phyloP scores from a whole-genome alignment of 495 filamentous ascomycete genomes.

The Penicillium coffeae region DNA sequence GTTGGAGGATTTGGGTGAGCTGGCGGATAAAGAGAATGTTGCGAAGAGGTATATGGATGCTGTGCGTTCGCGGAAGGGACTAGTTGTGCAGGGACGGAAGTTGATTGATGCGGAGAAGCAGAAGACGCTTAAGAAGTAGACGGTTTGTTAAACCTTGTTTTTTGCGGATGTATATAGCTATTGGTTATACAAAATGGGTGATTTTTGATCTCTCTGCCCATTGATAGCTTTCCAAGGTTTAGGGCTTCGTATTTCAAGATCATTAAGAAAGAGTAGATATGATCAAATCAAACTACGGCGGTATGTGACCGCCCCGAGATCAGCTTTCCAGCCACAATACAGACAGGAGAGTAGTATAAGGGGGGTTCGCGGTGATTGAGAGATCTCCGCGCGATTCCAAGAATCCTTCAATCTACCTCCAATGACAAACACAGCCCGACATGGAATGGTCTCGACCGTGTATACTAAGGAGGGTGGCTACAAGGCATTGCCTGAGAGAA shows the following conservation, averaged over 20 bases:
- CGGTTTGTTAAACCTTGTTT: neutral
- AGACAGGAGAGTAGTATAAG: conserved; percentile 21
- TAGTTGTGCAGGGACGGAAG: conserved; percentile 76
- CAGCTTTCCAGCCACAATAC: conserved; percentile 15
- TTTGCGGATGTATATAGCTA: conserved; percentile 2
- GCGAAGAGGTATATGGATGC: conserved; percentile 93
- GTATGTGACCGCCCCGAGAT: conserved; percentile 26
- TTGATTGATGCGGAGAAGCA: conserved; percentile 96
- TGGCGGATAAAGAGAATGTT: conserved; percentile 89
- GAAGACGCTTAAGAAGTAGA: conserved; percentile 92
- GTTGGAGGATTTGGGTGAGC: conserved; percentile 90
- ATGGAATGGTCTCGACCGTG: conserved; percentile 45
- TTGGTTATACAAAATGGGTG: neutral
- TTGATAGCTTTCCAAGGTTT: conserved; percentile 7
- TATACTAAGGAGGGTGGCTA: conserved; percentile 46
- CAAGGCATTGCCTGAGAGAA: neutral
- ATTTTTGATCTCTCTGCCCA: conserved; percentile 5
- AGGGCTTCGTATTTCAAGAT: too few relatives aligned
- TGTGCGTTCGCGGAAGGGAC: conserved; percentile 78
- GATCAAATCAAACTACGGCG: neutral
- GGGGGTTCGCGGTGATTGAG: conserved; percentile 29
- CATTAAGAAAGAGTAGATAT: neutral
- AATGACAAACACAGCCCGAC: conserved; percentile 52
- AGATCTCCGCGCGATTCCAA: conserved; percentile 20
- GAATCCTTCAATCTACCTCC: conserved; percentile 43